phyloP scores from a whole-genome alignment of 2,329 filamentous ascomycete genomes.

The Ascochyta lentis region DNA sequence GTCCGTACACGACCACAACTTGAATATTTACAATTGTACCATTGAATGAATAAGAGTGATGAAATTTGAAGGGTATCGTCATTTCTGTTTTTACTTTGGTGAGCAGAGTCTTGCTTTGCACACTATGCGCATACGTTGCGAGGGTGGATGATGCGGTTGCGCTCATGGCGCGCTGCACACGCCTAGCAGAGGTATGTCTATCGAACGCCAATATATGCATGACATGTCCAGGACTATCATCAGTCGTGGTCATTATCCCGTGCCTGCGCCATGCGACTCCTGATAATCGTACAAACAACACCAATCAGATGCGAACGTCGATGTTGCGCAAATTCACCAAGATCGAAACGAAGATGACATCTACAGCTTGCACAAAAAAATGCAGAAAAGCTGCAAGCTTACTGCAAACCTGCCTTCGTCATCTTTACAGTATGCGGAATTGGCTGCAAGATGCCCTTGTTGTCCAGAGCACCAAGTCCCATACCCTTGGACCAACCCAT shows the following conservation, averaged over 20 bases:
- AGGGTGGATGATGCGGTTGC: neutral
- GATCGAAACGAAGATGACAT: neutral
- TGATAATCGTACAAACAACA: constrained; percentile 12
- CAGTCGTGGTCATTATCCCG: neutral
- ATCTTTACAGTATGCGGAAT: constrained; percentile 88
- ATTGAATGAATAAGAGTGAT: no score
- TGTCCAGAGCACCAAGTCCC: constrained; percentile 79
- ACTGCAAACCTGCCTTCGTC: constrained; percentile 75
- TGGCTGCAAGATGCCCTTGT: constrained; percentile 87
- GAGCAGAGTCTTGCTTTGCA: neutral
- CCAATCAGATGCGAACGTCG: neutral
- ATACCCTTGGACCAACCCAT: constrained; percentile 96
- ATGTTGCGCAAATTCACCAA: neutral
- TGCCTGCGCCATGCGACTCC: constrained; percentile 4
- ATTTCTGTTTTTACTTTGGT: neutral
- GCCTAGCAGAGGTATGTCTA: neutral
- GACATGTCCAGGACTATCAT: neutral
- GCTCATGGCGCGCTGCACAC: neutral
- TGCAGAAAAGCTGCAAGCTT: neutral
- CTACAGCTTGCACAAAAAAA: neutral
- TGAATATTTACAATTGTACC: neutral
- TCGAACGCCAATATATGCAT: constrained; percentile 9
- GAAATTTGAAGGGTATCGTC: no score
- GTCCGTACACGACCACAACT: neutral
- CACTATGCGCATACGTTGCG: neutral